Conservation (phyloP, 108 stramenopile genomes). For the Schizochytrium sp. region DNA sequence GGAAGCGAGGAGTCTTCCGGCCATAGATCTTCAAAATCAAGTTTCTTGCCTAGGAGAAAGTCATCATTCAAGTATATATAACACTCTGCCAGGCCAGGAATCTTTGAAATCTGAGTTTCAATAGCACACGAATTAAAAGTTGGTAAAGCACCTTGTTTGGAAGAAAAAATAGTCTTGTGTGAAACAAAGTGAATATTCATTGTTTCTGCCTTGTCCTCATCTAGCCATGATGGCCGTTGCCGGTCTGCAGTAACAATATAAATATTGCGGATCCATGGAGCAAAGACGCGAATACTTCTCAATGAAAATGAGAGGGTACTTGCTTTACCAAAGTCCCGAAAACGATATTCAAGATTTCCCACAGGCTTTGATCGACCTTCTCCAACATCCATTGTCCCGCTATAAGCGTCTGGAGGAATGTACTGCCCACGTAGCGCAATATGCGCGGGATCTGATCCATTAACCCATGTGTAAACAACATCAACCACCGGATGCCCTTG, state of each 20-base stretch:
- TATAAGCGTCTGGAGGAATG: slow-evolving; percentile 22
- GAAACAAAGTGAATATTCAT: slow-evolving; percentile 18
- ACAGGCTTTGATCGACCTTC: not conserved
- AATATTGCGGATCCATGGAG: slow-evolving; percentile 3
- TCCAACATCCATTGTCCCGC: slow-evolving; percentile 9
- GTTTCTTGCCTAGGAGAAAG: not conserved
- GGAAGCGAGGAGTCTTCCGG: not conserved
- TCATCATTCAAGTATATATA: slow-evolving; percentile 45
- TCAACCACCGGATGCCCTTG: not conserved
- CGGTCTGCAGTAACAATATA: not conserved
- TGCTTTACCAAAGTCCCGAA: slow-evolving; percentile 16
- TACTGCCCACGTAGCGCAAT: not conserved
- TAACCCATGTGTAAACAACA: slow-evolving; percentile 55
- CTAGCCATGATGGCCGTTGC: slow-evolving; percentile 16
- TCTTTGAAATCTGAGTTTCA: slow-evolving; percentile 8
- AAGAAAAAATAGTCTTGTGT: slow-evolving; percentile 9
- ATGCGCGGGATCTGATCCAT: slow-evolving; percentile 49
- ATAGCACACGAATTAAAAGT: slow-evolving; percentile 54
- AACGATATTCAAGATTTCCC: not conserved
- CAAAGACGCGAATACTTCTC: slow-evolving; percentile 10
- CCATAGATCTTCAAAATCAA: slow-evolving; percentile 21
- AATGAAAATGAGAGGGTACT: not conserved
- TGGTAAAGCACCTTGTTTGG: not conserved
- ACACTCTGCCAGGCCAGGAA: slow-evolving; percentile 17
- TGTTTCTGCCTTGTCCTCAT: not conserved